phyloP scores from a whole-genome alignment of 495 filamentous ascomycete genomes.

The Penicillium canariense region DNA sequence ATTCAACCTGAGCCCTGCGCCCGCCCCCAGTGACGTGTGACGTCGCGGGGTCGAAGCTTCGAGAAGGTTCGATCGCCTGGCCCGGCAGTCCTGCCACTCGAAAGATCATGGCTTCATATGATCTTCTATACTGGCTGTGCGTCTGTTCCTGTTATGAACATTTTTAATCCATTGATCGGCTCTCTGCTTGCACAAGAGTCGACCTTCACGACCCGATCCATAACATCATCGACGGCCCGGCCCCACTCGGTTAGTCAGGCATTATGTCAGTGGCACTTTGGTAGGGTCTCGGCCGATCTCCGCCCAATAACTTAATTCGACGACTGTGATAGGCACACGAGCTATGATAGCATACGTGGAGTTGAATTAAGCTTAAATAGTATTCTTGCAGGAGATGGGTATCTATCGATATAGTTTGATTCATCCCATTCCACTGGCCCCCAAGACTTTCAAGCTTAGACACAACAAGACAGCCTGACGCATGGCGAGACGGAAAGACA shows the following conservation, averaged over 20 bases:
- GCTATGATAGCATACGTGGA: background rate
- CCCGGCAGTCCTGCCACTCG: background rate
- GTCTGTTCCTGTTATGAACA: too few relatives aligned
- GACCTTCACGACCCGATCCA: slow-evolving; percentile 5
- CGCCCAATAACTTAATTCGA: background rate
- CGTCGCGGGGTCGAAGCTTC: slow-evolving; percentile 36
- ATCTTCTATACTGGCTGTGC: background rate
- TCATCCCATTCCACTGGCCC: background rate
- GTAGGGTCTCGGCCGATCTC: background rate
- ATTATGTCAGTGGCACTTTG: slow-evolving; percentile 10
- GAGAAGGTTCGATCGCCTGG: slow-evolving; percentile 32
- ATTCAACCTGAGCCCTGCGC: background rate
- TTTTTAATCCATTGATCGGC: too few relatives aligned
- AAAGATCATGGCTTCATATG: too few relatives aligned
- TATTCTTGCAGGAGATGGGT: background rate
- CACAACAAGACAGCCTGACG: background rate
- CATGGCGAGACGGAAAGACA: background rate
- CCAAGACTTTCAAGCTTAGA: background rate
- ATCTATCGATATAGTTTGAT: background rate
- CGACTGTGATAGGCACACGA: background rate
- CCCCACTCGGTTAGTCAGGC: slow-evolving; percentile 6
- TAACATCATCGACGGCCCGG: slow-evolving; percentile 12
- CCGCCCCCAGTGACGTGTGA: slow-evolving; percentile 32
- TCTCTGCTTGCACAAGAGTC: background rate
- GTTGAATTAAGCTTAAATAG: background rate